Evolutionary conservation across 345 rosid genomes (phyloP).

Genomic region (Pistacia integerrima): DNA sequence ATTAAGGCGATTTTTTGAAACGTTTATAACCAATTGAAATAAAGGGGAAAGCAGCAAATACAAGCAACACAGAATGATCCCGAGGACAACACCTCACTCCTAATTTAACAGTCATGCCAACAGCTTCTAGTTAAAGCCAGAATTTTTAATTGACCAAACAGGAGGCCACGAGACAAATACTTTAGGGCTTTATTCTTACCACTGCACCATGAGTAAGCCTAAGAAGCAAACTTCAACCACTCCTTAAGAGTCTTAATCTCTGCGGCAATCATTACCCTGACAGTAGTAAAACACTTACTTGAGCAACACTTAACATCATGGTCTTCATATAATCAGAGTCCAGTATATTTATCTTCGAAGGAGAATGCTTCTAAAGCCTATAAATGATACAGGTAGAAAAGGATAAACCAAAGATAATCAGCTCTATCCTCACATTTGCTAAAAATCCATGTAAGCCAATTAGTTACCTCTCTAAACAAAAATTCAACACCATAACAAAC

Average conservation of each 20-base stretch:
- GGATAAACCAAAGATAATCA: neutral
- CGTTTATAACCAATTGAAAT: neutral
- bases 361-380: neutral
- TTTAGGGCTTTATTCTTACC: conserved; percentile 9
- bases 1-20: conserved; percentile 10
- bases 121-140: neutral
- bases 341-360: neutral
- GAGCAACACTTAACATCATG: neutral
- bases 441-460: neutral
- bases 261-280: neutral
- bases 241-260: neutral
- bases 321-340: neutral
- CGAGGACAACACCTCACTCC: neutral
- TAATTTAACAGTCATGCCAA: conserved; percentile 11
- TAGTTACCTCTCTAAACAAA: conserved; percentile 1
- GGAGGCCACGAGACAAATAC: conserved; percentile 4
- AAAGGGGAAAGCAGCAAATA: neutral
- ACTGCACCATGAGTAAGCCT: conserved; percentile 9
- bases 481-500: neutral
- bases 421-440: neutral
- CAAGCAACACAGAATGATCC: neutral
- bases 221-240: neutral
- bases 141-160: neutral
- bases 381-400: neutral
- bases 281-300: neutral